Base-by-base conservation (phyloP, 179 eudicot genomes). In the Carnegiea gigantea region DNA sequence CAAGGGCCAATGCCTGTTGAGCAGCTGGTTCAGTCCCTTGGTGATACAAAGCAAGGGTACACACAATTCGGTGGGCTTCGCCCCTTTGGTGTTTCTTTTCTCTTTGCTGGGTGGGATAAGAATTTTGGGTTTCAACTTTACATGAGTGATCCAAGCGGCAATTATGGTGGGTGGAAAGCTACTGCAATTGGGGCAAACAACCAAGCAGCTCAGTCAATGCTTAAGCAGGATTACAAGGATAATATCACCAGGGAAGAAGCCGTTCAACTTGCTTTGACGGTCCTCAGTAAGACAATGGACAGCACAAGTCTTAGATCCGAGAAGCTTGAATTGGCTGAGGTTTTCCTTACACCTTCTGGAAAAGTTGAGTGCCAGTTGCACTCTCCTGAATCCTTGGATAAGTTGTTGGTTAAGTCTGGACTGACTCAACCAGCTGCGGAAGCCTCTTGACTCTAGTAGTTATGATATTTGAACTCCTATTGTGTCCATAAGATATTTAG, bases 141-240 rank as follows among this genome's bases (percentile, higher is more conserved):
- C 88, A 91, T 88, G 98, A 95, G 98, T 59, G 98, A 95, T 82
- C 98, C 98, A 3, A 95, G 98, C 84, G 97, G 98, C 30, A 95
- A 95, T 77, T 95, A 93, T 79, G 98, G 91, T 4, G 99, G 98
- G 14, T 95, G 99, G 99, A 95, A 93, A 81, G 98, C 98, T n/a
- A 93, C 97, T 26, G 98, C 98, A 24, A 86, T 93, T 15, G 97
- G 95, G 33, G 98, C 95, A 1, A 95, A 95, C 84, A 95, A 95
- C 80, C 98, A 95, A 85, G 98, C 98, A 9, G 98, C 98, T 30
- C 98, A 93, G 71, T 95, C 98, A 20, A 95, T 95, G 93, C 95
- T 95, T 38, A 92, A 93, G 90, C 98, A 95, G 87, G 98, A 95
- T 72, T 95, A 95, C 82, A 95, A 93, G 91, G 98, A 95, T 86